Percentiles rank a stretch among this genome's conserved stretches.
phyloP scores from a whole-genome alignment of 306 rosid genomes.

The Oemleria cerasiformis region DNA sequence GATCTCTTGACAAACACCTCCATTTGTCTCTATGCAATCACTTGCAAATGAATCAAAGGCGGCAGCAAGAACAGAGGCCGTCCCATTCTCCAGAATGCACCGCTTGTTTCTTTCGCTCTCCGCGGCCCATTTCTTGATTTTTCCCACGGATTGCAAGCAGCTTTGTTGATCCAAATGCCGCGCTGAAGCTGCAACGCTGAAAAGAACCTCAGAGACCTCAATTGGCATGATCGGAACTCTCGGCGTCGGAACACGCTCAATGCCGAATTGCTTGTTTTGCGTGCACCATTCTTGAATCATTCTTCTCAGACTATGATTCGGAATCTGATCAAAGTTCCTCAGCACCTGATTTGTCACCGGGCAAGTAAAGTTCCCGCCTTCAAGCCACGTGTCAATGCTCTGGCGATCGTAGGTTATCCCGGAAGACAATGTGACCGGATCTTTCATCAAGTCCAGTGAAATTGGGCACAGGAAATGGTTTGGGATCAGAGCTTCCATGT shows the following conservation, averaged over 20 bases:
- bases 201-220: conserved; percentile 42
- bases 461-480: conserved; percentile 65
- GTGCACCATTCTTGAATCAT: conserved; percentile 85
- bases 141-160: conserved; percentile 41
- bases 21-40: conserved; percentile 38
- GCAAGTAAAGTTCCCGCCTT: conserved; percentile 62
- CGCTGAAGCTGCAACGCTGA: conserved; percentile 21
- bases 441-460: conserved; percentile 70
- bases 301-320: conserved; percentile 54
- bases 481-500: conserved; percentile 45
- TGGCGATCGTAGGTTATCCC: conserved; percentile 82
- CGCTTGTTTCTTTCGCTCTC: conserved; percentile 63
- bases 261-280: conserved; percentile 43
- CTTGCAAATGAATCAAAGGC: conserved; percentile 51
- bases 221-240: conserved; percentile 41
- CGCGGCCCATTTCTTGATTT: conserved; percentile 38
- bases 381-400: conserved; percentile 62
- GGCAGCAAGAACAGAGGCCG: conserved; percentile 37
- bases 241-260: conserved; percentile 70
- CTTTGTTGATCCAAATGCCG: conserved; percentile 31
- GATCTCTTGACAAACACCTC: conserved; percentile 43
- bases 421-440: conserved; percentile 74
- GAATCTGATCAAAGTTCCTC: conserved; percentile 51
- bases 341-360: conserved; percentile 58
- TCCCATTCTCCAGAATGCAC: conserved; percentile 49